Evolutionary conservation across 2,329 filamentous ascomycete genomes (phyloP), one percentile per base, ranked within the genome.

Genomic region (Exophiala aquamarina): DNA sequence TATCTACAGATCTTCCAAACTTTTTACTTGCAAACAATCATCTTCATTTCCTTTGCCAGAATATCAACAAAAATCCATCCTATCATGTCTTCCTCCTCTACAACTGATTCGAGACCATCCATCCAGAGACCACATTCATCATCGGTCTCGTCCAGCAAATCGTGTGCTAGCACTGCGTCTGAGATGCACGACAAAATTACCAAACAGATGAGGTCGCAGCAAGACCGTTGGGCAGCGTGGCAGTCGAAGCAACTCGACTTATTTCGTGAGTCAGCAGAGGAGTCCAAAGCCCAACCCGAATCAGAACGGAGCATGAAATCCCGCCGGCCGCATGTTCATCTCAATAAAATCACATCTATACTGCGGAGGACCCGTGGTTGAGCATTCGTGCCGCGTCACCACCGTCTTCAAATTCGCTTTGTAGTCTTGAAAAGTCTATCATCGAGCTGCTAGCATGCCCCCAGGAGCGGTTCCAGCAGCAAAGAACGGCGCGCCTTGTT

Each of bases 141-240:
- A 10, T 50, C 52, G 13, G 32, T 29, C 20, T 49, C 47, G 4
- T 52, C 47, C 9, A 42, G 17, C 14, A 34, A n/a, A 19, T 48
- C 52, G 3, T 40, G 35, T 4, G 7, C n/a, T 7, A 40, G 18
- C 31, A 23, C 32, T 23, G 20, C 37, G 35, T 49, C 36, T 13
- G 48, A 50, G 23, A 50, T 55, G 44, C 52, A 55, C 38, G 31
- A 26, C 34, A 53, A 54, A 23, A 49, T 56, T 37, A 39, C 47
- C 9, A 51, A 42, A 28, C 53, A 56, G 37, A 56, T 53, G 50
- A 50, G 42, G 2, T 14, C 19, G n/a, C 45, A 50, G 31, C 49
- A 52, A 36, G 49, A 48, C 14, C 49, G 49, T 5, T 55, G 49
- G 49, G n/a, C 41, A 10, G 21, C 34, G n/a, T 54, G 50, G 53